These are phyloP conservation scores for Rhipidocladum racemiflorum DNA, from an alignment of 176 grass and related monocot species.

Conservation along the genomic window DNA sequence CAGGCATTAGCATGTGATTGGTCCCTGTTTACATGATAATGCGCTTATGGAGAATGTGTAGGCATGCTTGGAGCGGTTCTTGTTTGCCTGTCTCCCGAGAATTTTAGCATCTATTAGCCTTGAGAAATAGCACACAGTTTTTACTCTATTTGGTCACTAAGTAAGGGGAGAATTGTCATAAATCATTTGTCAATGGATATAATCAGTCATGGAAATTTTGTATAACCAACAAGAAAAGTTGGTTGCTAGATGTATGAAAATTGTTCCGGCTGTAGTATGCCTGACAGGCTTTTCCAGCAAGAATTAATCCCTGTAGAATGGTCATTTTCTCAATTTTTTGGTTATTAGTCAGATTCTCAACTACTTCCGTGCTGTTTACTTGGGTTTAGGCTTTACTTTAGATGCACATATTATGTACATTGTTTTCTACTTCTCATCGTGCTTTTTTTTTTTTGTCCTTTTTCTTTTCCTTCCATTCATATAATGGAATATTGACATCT, in stretches of 20 bases:
- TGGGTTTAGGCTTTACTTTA: conserved; percentile 21
- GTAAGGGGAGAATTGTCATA: neutral
- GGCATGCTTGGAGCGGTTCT: neutral
- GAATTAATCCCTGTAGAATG: neutral
- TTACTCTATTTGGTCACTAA: neutral
- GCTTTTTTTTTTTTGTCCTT: neutral
- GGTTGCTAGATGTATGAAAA: neutral
- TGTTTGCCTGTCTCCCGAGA: neutral
- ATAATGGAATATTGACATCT: conserved; percentile 29
- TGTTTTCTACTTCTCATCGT: conserved; percentile 34
- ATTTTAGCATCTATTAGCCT: neutral
- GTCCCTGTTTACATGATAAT: neutral
- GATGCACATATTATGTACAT: conserved; percentile 28
- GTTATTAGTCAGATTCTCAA: neutral
- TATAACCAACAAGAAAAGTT: neutral
- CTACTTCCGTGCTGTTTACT: neutral
- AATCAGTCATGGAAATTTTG: neutral
- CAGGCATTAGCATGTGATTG: neutral
- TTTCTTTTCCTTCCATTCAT: conserved; percentile 30
- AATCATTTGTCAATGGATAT: neutral
- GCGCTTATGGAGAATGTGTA: neutral
- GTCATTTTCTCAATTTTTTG: neutral
- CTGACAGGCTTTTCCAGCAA: neutral
- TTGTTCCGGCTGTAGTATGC: neutral
- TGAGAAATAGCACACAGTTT: neutral